Percentiles rank a stretch among this genome's conserved stretches.
Evolutionary conservation across 495 filamentous ascomycete genomes (phyloP).

Genomic region (Aspergillus saccharolyticus): DNA sequence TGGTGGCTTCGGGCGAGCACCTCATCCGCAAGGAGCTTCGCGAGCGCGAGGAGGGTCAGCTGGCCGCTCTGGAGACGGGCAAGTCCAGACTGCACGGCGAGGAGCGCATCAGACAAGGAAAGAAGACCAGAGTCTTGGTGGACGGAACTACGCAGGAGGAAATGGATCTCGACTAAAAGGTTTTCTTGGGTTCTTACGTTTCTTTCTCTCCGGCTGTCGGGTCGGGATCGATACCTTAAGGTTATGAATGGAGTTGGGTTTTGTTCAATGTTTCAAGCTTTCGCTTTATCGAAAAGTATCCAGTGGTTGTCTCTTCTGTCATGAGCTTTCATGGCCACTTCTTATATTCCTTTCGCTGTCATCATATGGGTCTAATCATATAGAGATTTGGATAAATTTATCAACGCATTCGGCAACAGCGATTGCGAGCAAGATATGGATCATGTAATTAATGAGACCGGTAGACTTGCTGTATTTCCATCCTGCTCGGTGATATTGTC

Average conservation of each 20-base stretch:
- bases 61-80: conserved; percentile 30
- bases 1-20: conserved; percentile 89
- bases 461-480: not conserved
- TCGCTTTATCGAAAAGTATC: conserved; percentile 15
- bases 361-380: conserved; percentile 4
- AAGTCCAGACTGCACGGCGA: conserved; percentile 39
- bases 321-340: conserved; percentile 8
- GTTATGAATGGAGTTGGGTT: conserved; percentile 21
- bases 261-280: conserved; percentile 17
- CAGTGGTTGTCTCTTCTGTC: conserved; percentile 3
- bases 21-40: conserved; percentile 53
- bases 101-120: conserved; percentile 53
- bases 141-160: conserved; percentile 62
- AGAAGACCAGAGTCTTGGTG: conserved; percentile 57
- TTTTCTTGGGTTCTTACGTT: conserved; percentile 11
- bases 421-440: not conserved
- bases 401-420: not conserved
- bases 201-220: conserved; percentile 7
- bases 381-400: not conserved
- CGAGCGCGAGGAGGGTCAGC: conserved; percentile 39
- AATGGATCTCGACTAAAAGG: conserved; percentile 66
- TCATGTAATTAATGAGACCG: not conserved
- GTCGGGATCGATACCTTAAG: conserved; percentile 16
- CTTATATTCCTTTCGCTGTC: not conserved
- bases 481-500: not conserved